These are phyloP conservation scores for Ganoderma lucidum DNA, from an alignment of 1,284 basidiomycete species.

Conservation along the genomic window DNA sequence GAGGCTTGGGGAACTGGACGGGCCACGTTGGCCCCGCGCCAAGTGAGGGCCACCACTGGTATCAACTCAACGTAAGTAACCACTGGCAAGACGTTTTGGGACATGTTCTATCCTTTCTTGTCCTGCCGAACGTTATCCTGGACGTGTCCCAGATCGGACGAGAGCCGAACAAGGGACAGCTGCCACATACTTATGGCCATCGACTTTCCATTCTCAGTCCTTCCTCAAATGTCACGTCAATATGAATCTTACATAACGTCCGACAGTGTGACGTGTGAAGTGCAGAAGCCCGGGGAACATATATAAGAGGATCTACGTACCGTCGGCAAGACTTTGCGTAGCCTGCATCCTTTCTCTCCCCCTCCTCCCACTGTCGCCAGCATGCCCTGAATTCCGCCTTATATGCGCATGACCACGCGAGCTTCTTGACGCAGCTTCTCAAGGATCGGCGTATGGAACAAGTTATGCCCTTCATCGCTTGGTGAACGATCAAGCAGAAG, in stretches of 20 bases:
- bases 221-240: not conserved
- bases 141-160: not conserved
- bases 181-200: not conserved
- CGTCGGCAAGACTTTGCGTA: not conserved
- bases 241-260: not conserved
- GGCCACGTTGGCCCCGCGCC: too few species aligned
- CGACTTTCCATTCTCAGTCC: not conserved
- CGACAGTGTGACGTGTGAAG: not conserved
- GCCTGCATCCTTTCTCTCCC: not conserved
- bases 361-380: not conserved
- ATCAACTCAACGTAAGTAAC: too few species aligned
- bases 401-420: not conserved
- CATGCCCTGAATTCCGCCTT: not conserved
- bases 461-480: not conserved
- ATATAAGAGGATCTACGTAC: not conserved
- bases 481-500: too few species aligned
- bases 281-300: not conserved
- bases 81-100: too few species aligned
- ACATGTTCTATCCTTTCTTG: too few species aligned
- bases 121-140: not conserved
- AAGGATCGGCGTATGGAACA: not conserved
- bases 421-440: not conserved
- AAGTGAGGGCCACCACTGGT: too few species aligned
- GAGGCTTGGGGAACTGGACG: too few species aligned
- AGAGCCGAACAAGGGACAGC: not conserved